phyloP scores from a whole-genome alignment of 73 alveolate species.

The Uronychia setigera region DNA sequence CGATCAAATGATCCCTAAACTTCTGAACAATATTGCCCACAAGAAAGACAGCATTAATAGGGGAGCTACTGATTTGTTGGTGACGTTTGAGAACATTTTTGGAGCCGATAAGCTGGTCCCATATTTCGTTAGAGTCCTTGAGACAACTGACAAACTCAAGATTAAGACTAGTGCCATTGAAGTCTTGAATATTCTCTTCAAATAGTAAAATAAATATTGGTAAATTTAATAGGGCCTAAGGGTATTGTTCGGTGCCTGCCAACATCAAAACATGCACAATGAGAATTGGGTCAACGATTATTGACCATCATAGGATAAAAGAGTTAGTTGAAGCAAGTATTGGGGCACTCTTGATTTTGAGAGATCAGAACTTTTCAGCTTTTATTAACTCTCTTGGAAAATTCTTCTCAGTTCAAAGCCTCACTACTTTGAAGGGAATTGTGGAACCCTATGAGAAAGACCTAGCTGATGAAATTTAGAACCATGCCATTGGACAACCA shows the following conservation, averaged over 20 bases:
- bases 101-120: slow-evolving; percentile 3
- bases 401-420: not conserved
- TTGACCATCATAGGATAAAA: not conserved
- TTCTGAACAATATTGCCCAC: not conserved
- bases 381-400: not conserved
- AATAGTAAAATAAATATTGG: not conserved
- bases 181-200: not conserved
- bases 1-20: not conserved
- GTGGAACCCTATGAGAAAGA: not conserved
- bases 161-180: not conserved
- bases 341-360: not conserved
- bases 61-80: not conserved
- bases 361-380: not conserved
- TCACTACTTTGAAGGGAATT: not conserved
- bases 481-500: not conserved
- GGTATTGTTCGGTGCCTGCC: not conserved
- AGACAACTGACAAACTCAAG: not conserved
- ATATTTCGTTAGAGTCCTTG: not conserved
- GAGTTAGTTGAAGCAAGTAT: not conserved
- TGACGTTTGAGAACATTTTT: not conserved
- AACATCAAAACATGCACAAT: not conserved
- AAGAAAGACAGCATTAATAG: not conserved
- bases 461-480: not conserved
- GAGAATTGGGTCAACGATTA: not conserved
- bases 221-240: not conserved